A percentile compares a stretch with the other conserved stretches of the same genome.
phyloP scores from a whole-genome alignment of 768 basidiomycete genomes.

The Rhodotorula taiwanensis region DNA sequence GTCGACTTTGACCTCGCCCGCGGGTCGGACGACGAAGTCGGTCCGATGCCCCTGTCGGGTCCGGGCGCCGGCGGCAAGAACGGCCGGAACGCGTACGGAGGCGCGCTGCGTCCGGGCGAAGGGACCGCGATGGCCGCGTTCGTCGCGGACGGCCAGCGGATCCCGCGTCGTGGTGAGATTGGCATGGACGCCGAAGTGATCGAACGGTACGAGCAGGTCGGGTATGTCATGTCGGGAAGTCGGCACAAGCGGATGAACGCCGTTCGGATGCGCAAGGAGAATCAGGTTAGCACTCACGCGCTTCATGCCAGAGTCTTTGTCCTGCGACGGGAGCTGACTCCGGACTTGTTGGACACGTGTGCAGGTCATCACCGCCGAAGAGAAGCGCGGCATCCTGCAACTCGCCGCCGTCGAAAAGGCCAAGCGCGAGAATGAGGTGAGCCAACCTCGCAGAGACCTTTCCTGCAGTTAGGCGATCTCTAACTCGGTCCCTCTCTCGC shows the following conservation, averaged over 20 bases:
- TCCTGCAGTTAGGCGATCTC: not conserved
- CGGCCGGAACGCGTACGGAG: constrained; percentile 55
- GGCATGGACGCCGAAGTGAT: constrained; percentile 84
- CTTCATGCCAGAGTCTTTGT: not conserved
- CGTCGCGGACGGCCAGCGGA: constrained; percentile 77
- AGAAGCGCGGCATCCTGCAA: constrained; percentile 84
- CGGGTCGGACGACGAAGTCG: constrained; percentile 15
- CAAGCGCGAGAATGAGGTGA: constrained; percentile 64
- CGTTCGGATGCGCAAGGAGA: constrained; percentile 97
- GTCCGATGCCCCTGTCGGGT: constrained; percentile 25
- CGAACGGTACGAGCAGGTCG: constrained; percentile 74
- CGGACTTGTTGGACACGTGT: too few species aligned
- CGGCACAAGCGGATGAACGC: constrained; percentile 97
- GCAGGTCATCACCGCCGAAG: constrained; percentile 87
- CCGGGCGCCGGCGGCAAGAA: constrained; percentile 2
- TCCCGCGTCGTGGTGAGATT: constrained; percentile 97
- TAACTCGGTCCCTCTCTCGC: not conserved
- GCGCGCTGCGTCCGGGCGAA: constrained; percentile 85
- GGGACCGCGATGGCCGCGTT: constrained; percentile 97
- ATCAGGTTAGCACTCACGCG: constrained; percentile 53
- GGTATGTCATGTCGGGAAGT: constrained; percentile 97
- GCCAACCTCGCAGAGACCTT: not conserved
- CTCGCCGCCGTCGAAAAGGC: constrained; percentile 88
- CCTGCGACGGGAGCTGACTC: not conserved
- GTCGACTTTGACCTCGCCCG: not conserved